Evolutionary conservation across 2,329 filamentous ascomycete species (phyloP), one percentile per base, ranked within the genome.

Genomic region (Endocalyx cinctus): DNA sequence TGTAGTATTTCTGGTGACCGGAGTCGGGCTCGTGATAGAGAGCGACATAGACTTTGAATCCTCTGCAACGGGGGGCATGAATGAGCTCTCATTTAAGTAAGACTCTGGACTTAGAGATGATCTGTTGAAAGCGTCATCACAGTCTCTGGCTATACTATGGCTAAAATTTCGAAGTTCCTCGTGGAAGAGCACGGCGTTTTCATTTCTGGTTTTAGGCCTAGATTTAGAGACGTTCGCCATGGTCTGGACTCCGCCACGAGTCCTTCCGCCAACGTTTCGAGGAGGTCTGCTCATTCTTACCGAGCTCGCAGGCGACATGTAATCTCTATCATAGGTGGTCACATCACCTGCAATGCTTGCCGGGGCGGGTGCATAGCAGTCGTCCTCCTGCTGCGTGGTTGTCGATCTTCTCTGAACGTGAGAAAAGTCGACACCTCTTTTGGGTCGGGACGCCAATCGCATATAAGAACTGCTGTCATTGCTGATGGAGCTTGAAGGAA

Each of bases 81-180:
- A 33, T 17, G 38, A 23, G 11, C 33, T 23, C 13, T 42, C 32
- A 25, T 28, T 37, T 3, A 44, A 14, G 22, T 37, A 40, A 13
- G 47, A 40, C 4, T 51, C 37, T 6, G 37, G 33, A 22, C 31
- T 40, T 13, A 73, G 59, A 10, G 76, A 46, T 8, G 69, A 72
- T 47, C 83, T 79, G 52, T 87, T 89, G 65, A 97, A 96, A 2
- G 89, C 89, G 51, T 92, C 86, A 52, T 97, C 89, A 52, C 89
- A 94, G 38, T 92, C 86, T 58, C 87, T 87, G 31, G 87, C 87
- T 41, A 96, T 80, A 49, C 87, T 87, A 48, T 77, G 78, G 47
- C 87, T 94, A 37, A 94, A 83, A 48, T 90, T 82, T 6, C 87
- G 74, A 34, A 92, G 75, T 54, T 95, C 89, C 38, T 88, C 87